Evolutionary conservation across 2,329 filamentous ascomycete genomes (phyloP), one percentile per base, ranked within the genome.

Genomic region (Aspergillus flavus): DNA sequence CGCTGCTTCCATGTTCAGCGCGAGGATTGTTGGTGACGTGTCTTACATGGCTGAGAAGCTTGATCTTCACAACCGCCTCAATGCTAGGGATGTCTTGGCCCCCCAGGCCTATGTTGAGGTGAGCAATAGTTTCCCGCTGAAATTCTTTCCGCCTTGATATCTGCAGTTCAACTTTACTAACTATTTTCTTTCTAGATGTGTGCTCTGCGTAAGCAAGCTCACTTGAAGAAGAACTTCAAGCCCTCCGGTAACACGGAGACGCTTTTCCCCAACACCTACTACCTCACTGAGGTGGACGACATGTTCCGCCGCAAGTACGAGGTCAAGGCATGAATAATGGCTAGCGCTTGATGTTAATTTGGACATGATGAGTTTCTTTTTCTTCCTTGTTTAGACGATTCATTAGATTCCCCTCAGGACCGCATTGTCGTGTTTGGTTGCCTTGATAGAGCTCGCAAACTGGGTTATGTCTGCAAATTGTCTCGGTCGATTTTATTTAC

Each of bases 291-390:
- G 77, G 86, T 95, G 55, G 91, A 95, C 74, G 91, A 92, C 72
- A 93, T 93, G 91, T 95, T 92, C 89, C 89, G 91, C 83, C 87
- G 92, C 73, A 86, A 86, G 76, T 95, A 95, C 80, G 81, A 84
- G 61, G 77, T 94, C 82, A 91, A 94, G 86, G 89, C 85, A 78
- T 94, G 86, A 75, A 67, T 63, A 45, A 63, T 41, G 63, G 65
- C 61, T 63, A 61, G 62, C 39, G 59, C 59, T 36, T 67, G 59
- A 69, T 59, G 62, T 53, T 58, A 43, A 45, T 66, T 62, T 61
- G 48, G 48, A 52, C 48, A 52, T 32, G 48, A 52, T 32, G 28
- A 23, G 55, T 62, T 67, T 66, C 65, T 68, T 69, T 71, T 66
- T 67, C 70, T 73, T 63, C 53, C 59, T 61, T 69, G 58, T 70